These are phyloP conservation scores for Boletus coccyginus DNA, from an alignment of 768 basidiomycete genomes.

Conservation along the genomic window DNA sequence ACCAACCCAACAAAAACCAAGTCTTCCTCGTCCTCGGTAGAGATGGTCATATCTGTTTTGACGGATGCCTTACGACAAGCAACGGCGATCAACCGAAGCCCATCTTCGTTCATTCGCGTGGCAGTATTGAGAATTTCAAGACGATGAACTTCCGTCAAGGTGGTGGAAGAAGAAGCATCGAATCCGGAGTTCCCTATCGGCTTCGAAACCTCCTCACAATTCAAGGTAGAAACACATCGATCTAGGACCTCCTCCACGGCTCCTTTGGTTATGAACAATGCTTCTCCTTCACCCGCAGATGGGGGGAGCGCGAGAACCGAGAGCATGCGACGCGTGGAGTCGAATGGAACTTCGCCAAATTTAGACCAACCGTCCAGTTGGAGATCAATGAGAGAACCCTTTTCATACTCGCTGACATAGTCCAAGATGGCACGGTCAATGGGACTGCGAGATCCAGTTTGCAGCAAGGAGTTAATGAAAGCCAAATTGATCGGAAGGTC, in stretches of 20 bases:
- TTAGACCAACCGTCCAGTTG: constrained; percentile 26
- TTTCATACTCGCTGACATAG: constrained; percentile 14
- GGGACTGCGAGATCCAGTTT: constrained; percentile 36
- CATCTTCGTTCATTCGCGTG: constrained; percentile 29
- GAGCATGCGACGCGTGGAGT: constrained; percentile 36
- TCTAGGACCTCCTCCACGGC: constrained; percentile 34
- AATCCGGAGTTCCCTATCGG: constrained; percentile 11
- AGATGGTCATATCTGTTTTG: constrained; percentile 17
- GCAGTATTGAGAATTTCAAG: constrained; percentile 25
- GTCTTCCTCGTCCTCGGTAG: constrained; percentile 28
- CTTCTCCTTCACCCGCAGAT: constrained; percentile 13
- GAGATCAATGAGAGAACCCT: constrained; percentile 3
- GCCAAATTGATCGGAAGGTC: constrained; percentile 27
- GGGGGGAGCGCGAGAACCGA: constrained; percentile 33
- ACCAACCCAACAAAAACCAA: constrained; percentile 30
- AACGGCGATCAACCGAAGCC: constrained; percentile 30
- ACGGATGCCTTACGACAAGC: constrained; percentile 21
- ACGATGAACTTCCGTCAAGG: constrained; percentile 20
- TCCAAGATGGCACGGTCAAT: constrained; percentile 36
- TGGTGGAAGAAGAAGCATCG: constrained; percentile 14
- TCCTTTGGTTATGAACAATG: constrained; percentile 29
- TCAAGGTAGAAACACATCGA: constrained; percentile 23
- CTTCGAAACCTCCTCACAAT: constrained; percentile 13
- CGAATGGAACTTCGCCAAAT: constrained; percentile 35
- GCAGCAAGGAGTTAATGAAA: constrained; percentile 32